Base-by-base conservation (phyloP, 2,329 filamentous ascomycete genomes). In the Talaromyces sp. region DNA sequence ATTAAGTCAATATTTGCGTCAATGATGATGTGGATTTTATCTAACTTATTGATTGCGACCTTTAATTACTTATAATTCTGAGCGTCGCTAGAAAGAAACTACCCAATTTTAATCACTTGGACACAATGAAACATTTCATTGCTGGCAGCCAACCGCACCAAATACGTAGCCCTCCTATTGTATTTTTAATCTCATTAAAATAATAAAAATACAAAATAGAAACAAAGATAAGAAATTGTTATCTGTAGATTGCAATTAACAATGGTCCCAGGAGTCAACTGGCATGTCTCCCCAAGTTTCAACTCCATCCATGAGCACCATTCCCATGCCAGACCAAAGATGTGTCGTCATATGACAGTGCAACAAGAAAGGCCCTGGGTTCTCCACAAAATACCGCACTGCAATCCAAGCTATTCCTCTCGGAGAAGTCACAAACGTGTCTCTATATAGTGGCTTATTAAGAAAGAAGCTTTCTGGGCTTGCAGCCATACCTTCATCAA, bases 261-360 rank as follows among this genome's bases (percentile, higher is more conserved):
- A 52, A 1, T n/a, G 21, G 26, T 49, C 32, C 60, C 60, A 62
- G 31, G 32, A 74, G 55, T 69, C 69, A 10, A 59, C 56, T 2
- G 69, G 66, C 38, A 70, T 61, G 7, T 64, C 60, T 6, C 69
- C 71, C 71, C 71, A 77, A 14, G 66, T 62, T 64, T 77, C 74
- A 21, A 75, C 63, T 0, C 71, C 75, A 52, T 77, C 75, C n/a
- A 77, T 62, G n/a, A 86, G 77, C 1, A 80, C 78, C 70, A 84
- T 69, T 29, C 75, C 74, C 83, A 86, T 86, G 1, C 84, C 84
- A 2, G 82, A 82, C 29, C 75, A 70, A 60, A 84, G 70, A 62
- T 86, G 84, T 29, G 78, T 79, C 66, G 80, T 75, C 32, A 85
- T 81, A 67, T 86, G 83, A 62, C 83, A 86, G 64, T 85, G 83